phyloP scores from a whole-genome alignment of 108 stramenopile species.

The Fragilariopsis cylindrus region DNA sequence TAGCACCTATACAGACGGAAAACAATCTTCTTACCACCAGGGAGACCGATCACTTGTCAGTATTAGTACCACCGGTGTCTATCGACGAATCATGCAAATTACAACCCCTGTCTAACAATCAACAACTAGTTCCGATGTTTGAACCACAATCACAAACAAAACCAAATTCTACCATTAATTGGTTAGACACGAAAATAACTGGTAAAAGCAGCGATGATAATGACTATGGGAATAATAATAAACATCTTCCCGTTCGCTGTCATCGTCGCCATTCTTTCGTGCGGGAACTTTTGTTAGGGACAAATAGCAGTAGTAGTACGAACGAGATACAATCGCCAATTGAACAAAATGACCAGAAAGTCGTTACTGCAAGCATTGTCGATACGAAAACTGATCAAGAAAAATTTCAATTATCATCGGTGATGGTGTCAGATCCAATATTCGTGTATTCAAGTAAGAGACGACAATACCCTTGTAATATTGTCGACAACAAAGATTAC shows the following conservation, averaged over 20 bases:
- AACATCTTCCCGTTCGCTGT: not conserved
- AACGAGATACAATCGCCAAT: not conserved
- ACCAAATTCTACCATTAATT: not conserved
- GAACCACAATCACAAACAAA: not conserved
- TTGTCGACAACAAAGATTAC: not conserved
- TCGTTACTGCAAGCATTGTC: not conserved
- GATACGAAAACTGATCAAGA: not conserved
- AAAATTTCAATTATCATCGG: no score
- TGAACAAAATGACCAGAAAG: not conserved
- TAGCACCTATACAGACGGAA: not conserved
- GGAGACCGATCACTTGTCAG: no score
- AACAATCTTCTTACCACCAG: not conserved
- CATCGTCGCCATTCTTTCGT: not conserved
- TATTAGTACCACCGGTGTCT: not conserved
- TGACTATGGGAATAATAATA: not conserved
- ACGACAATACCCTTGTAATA: not conserved
- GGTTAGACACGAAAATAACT: not conserved
- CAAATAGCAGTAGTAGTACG: not conserved
- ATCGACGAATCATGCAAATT: not conserved
- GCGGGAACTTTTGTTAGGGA: not conserved
- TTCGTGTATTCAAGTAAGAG: not conserved
- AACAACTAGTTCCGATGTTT: not conserved
- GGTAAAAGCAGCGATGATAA: not conserved
- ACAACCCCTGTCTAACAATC: not conserved
- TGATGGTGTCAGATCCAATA: no score